Percentiles rank a stretch among this genome's conserved stretches.
phyloP scores from a whole-genome alignment of 1,284 basidiomycete genomes.

The Schizopora paradoxa region DNA sequence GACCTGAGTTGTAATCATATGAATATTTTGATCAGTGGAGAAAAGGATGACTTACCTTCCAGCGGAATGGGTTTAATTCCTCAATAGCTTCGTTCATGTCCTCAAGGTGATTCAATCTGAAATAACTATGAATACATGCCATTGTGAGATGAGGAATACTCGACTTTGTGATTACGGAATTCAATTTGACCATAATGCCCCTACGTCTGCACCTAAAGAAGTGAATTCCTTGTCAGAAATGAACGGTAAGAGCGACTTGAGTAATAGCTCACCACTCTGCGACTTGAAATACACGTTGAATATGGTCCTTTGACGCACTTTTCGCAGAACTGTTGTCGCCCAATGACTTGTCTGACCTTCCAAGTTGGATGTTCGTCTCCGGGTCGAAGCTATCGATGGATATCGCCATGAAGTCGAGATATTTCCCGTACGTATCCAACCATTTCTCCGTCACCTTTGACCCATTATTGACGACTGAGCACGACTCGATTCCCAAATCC shows the following conservation, averaged over 20 bases:
- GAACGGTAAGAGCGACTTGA: too few species aligned
- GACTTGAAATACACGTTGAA: slow-evolving; percentile 32
- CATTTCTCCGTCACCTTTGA: slow-evolving; percentile 39
- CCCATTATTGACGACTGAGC: slow-evolving; percentile 36
- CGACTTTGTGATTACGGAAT: slow-evolving; percentile 33
- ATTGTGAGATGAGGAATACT: too few species aligned
- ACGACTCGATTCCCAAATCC: slow-evolving; percentile 34
- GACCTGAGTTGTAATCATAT: slow-evolving; percentile 18
- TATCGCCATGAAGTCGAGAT: slow-evolving; percentile 39
- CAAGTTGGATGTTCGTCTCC: slow-evolving; percentile 33
- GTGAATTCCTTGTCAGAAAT: too few species aligned
- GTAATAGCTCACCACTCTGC: slow-evolving; percentile 33
- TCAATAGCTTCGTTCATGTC: slow-evolving; percentile 30
- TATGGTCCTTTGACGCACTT: slow-evolving; percentile 20
- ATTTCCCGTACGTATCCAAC: slow-evolving; percentile 34
- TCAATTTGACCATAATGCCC: slow-evolving; percentile 37
- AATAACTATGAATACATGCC: too few species aligned
- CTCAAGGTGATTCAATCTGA: slow-evolving; percentile 34
- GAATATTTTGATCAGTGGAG: background rate
- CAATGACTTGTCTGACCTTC: slow-evolving; percentile 30
- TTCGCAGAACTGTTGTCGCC: slow-evolving; percentile 13
- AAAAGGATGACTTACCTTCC: slow-evolving; percentile 28
- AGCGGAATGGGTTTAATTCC: slow-evolving; percentile 26
- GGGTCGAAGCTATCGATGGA: slow-evolving; percentile 38
- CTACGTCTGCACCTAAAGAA: slow-evolving; percentile 9